phyloP scores from a whole-genome alignment of 768 basidiomycete genomes.

The Lentinula guzmanii region DNA sequence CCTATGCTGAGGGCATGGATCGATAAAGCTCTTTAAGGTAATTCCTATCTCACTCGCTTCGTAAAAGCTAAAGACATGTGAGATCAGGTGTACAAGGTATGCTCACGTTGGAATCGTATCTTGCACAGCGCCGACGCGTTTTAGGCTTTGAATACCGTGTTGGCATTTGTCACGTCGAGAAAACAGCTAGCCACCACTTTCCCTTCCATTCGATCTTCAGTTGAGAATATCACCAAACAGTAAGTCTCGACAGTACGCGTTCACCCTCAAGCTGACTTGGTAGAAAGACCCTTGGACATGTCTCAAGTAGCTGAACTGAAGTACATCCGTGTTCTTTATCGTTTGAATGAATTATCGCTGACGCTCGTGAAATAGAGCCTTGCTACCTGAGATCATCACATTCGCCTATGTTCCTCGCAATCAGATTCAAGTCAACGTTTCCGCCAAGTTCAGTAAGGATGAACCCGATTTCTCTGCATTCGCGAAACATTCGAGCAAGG shows the following conservation, averaged over 20 bases:
- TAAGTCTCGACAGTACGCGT: conserved; percentile 21
- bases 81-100: background rate
- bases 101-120: background rate
- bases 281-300: conserved; percentile 69
- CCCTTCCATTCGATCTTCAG: conserved; percentile 66
- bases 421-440: conserved; percentile 48
- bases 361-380: conserved; percentile 39
- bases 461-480: conserved; percentile 32
- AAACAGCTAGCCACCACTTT: conserved; percentile 81
- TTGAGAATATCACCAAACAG: conserved; percentile 76
- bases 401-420: conserved; percentile 75
- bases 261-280: background rate
- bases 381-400: conserved; percentile 75
- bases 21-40: background rate
- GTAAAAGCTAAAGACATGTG: background rate
- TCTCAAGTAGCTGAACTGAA: conserved; percentile 78
- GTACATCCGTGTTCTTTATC: conserved; percentile 27
- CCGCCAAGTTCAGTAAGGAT: conserved; percentile 17
- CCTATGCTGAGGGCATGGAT: background rate
- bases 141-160: conserved; percentile 83
- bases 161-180: conserved; percentile 80
- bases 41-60: background rate
- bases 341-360: background rate
- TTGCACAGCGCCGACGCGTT: background rate
- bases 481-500: conserved; percentile 18